Conservation (phyloP, 176 grass and related monocot genomes). For the Olyra latifolia region DNA sequence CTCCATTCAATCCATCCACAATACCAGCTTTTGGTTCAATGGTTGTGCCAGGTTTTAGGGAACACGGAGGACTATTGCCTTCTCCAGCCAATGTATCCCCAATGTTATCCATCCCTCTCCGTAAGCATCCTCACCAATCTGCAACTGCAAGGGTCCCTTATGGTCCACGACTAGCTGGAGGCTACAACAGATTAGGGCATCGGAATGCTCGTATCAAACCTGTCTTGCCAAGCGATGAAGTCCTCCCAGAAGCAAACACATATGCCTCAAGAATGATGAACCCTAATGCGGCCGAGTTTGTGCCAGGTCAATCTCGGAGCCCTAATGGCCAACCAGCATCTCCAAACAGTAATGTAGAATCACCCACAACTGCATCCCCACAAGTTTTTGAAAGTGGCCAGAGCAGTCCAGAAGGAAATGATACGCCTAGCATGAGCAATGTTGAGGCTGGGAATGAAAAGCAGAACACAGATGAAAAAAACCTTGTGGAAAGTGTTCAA, state of each 20-base stretch:
- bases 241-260: slow-evolving; percentile 52
- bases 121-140: slow-evolving; percentile 95
- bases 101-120: slow-evolving; percentile 76
- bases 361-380: slow-evolving; percentile 58
- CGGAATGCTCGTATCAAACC: slow-evolving; percentile 70
- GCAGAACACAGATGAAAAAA: slow-evolving; percentile 30
- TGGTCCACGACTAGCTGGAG: slow-evolving; percentile 86
- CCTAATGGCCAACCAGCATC: slow-evolving; percentile 61
- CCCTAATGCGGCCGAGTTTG: slow-evolving; percentile 83
- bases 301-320: slow-evolving; percentile 69
- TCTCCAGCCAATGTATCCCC: slow-evolving; percentile 77
- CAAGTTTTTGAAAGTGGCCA: slow-evolving; percentile 54
- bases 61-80: slow-evolving; percentile 90
- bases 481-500: slow-evolving; percentile 25
- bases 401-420: slow-evolving; percentile 28
- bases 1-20: slow-evolving; percentile 89
- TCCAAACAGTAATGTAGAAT: slow-evolving; percentile 45
- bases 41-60: slow-evolving; percentile 77
- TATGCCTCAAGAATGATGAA: slow-evolving; percentile 78
- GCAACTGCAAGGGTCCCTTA: slow-evolving; percentile 96
- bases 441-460: slow-evolving; percentile 34
- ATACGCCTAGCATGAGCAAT: slow-evolving; percentile 25
- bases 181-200: slow-evolving; percentile 84
- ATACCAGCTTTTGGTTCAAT: slow-evolving; percentile 89
- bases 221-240: slow-evolving; percentile 68